phyloP scores from a whole-genome alignment of 129 eudicot genomes.

The Saposhnikovia divaricata region DNA sequence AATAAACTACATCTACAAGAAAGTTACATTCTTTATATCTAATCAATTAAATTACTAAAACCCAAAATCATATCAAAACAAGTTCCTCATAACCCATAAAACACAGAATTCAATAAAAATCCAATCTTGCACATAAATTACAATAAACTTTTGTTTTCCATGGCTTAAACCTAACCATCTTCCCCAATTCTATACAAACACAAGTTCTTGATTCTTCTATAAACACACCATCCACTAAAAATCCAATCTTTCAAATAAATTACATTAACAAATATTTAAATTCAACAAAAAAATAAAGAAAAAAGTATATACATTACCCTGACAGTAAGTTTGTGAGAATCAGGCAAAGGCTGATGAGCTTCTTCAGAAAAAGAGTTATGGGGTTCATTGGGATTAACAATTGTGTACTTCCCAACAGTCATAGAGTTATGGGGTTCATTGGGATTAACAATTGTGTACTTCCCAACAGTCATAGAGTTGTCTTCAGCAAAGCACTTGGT shows the following conservation, averaged over 20 bases:
- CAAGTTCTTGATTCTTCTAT: not conserved
- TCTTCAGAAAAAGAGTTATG: conserved; percentile 38
- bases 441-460: conserved; percentile 68
- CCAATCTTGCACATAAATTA: not conserved
- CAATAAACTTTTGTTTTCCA: too few species aligned
- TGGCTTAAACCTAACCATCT: too few species aligned
- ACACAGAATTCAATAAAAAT: not conserved
- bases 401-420: conserved; percentile 80
- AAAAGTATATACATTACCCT: conserved; percentile 37
- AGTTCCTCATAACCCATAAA: not conserved
- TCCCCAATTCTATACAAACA: not conserved
- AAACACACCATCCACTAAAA: not conserved
- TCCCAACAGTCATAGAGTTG: conserved; percentile 85
- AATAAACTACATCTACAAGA: not conserved
- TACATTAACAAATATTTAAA: not conserved
- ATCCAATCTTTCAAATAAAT: not conserved
- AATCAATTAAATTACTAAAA: not conserved
- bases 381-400: conserved; percentile 66
- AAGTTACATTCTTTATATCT: not conserved
- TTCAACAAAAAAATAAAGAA: not conserved
- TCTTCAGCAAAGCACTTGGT: conserved; percentile 96
- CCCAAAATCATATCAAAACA: not conserved
- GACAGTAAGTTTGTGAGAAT: conserved; percentile 78
- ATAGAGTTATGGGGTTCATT: conserved; percentile 58
- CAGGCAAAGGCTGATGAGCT: conserved; percentile 71